Evolutionary conservation across 1,139 yeast species (phyloP), one percentile per base, ranked within the genome.

Genomic region (Suhomyces yuchorum): DNA sequence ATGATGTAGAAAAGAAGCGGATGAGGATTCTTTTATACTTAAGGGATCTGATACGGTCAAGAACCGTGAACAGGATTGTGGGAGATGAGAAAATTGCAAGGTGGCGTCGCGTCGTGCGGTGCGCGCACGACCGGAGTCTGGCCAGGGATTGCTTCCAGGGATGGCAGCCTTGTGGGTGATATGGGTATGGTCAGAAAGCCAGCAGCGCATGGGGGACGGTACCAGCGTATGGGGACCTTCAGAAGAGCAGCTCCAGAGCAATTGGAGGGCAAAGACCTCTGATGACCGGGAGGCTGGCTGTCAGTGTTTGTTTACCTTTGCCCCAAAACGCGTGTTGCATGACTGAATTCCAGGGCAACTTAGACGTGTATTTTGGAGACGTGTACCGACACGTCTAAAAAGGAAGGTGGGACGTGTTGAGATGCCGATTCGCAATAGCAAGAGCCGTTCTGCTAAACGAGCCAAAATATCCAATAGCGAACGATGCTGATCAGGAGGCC

Each of bases 241-340:
- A n/a, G n/a, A n/a, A n/a, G 12, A 4, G 1, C 20, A 20, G 20
- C 15, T n/a, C 18, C 18, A 2, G 38, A 20, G 28, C 19, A 35
- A 35, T 30, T 14, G 34, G 18, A 8, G 2, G 4, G 18, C 8
- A 30, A 30, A 30, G 18, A 3, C 3, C 34, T 14, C 6, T 4
- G 12, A 8, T 9, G 15, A n/a, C n/a, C 14, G 14, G 34, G 7
- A 14, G 46, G 48, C 48, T 44, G 48, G 44, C 42, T 35, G 8
- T n/a, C 19, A 18, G 14, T 40, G 43, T 41, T 15, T 43, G 51
- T 44, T 40, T 42, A 40, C 42, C 19, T 33, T 40, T 18, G 20
- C n/a, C 44, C 42, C 37, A 34, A 45, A 43, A 40, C 45, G 43
- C 48, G 47, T 43, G 23, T 37, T 15, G 14, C 28, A 38, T 17